phyloP scores from a whole-genome alignment of 371 early-diverging fungal species.

The Entomophthora muscae region DNA sequence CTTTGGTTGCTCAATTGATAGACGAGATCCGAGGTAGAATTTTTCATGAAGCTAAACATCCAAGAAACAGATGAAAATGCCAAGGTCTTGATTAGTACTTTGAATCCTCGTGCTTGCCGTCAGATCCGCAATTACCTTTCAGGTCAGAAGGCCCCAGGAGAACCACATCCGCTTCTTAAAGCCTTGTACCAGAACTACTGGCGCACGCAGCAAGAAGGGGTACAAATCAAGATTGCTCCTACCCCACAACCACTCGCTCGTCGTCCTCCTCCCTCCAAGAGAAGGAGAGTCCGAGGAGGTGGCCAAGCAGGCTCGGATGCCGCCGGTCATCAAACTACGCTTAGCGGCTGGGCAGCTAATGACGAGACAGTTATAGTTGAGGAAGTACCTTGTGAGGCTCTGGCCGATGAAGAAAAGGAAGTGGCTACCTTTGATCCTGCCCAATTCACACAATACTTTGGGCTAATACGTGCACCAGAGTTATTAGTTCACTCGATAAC shows the following conservation, averaged over 20 bases:
- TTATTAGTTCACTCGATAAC: constrained; percentile 40
- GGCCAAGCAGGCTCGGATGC: constrained; percentile 19
- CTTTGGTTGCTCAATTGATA: constrained; percentile 41
- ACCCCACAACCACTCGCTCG: neutral
- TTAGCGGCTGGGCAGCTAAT: neutral
- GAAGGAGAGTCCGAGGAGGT: constrained; percentile 62
- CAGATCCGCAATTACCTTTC: constrained; percentile 43
- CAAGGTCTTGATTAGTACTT: constrained; percentile 47
- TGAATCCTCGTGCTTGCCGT: constrained; percentile 39
- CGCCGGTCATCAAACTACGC: neutral
- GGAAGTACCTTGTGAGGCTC: neutral
- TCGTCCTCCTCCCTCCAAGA: constrained; percentile 41
- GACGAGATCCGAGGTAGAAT: constrained; percentile 41
- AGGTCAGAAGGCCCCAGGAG: neutral
- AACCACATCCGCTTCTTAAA: constrained; percentile 1
- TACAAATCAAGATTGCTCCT: neutral
- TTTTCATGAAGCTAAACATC: neutral
- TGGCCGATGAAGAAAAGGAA: neutral
- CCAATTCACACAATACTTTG: constrained; percentile 18
- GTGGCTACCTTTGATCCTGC: constrained; percentile 13
- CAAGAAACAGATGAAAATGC: constrained; percentile 6
- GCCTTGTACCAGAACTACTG: neutral
- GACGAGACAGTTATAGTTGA: neutral
- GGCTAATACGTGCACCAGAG: constrained; percentile 15
- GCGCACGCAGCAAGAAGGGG: neutral